phyloP scores from a whole-genome alignment of 441 rosid genomes.

The Populus hybrid region DNA sequence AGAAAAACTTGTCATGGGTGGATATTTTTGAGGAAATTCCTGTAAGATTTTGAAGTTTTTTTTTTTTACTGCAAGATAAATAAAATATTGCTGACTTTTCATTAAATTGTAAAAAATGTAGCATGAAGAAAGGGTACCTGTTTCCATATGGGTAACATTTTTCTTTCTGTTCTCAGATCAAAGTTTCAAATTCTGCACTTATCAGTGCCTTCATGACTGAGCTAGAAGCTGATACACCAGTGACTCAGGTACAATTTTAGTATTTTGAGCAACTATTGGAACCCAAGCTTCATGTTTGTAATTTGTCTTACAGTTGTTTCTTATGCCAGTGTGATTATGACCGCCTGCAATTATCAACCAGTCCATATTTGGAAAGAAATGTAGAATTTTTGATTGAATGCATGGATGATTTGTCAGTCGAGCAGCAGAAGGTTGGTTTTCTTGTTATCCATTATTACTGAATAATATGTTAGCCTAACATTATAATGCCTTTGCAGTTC shows the following conservation, averaged over 20 bases:
- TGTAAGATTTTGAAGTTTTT: conserved; percentile 45
- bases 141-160: not conserved
- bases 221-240: conserved; percentile 85
- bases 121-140: not conserved
- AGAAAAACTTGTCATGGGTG: conserved; percentile 95
- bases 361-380: conserved; percentile 80
- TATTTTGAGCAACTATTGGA: not conserved
- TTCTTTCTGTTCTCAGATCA: conserved; percentile 45
- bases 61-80: not conserved
- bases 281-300: not conserved
- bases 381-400: conserved; percentile 92
- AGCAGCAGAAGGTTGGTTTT: conserved; percentile 80
- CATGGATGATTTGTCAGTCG: conserved; percentile 86
- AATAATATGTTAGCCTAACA: conserved; percentile 7
- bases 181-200: conserved; percentile 95
- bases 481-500: conserved; percentile 44
- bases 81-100: not conserved
- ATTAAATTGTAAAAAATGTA: not conserved
- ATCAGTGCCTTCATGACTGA: conserved; percentile 95
- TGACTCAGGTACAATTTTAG: conserved; percentile 56
- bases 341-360: conserved; percentile 76
- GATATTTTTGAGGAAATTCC: conserved; percentile 99
- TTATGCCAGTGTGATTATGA: conserved; percentile 73
- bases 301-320: conserved; percentile 3
- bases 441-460: not conserved